A percentile compares a stretch with the other conserved stretches of the same genome.
phyloP scores from a whole-genome alignment of 2,329 filamentous ascomycete species.

The Ceratocystis lukuohia region DNA sequence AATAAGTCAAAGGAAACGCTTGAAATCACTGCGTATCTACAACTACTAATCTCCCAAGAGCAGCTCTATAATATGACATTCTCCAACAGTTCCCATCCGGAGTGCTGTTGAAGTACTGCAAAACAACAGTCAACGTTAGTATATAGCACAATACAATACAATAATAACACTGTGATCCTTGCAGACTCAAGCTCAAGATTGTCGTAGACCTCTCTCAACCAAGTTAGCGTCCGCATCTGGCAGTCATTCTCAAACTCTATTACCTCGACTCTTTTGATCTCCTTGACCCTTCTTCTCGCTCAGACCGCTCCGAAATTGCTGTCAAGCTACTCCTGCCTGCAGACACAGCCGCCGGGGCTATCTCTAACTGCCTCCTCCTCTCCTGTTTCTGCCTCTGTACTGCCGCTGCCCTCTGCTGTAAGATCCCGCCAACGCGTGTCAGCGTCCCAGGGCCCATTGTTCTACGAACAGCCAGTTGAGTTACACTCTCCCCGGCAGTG shows the following conservation, averaged over 20 bases:
- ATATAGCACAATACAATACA: no score
- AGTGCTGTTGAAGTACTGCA: no score
- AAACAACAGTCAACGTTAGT: no score
- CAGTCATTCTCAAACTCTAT: neutral
- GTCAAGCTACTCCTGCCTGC: neutral
- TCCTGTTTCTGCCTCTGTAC: neutral
- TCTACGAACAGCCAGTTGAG: neutral
- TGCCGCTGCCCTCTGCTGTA: neutral
- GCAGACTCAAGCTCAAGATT: no score
- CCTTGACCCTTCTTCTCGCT: neutral
- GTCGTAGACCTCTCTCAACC: no score
- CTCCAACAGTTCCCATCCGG: no score
- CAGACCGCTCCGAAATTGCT: conserved; percentile 1
- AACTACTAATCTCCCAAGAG: no score
- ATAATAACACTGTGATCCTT: no score
- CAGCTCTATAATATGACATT: no score
- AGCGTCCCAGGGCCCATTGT: neutral
- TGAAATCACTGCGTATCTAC: no score
- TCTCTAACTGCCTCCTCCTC: neutral
- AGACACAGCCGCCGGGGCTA: neutral
- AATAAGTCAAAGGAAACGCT: no score
- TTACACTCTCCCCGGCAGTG: neutral
- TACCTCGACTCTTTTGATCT: neutral
- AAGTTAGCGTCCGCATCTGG: no score
- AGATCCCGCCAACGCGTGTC: neutral